A percentile compares a stretch with the other conserved stretches of the same genome.
These are phyloP conservation scores for Forsythia viridissima DNA, from an alignment of 257 asterid species.

Conservation along the genomic window DNA sequence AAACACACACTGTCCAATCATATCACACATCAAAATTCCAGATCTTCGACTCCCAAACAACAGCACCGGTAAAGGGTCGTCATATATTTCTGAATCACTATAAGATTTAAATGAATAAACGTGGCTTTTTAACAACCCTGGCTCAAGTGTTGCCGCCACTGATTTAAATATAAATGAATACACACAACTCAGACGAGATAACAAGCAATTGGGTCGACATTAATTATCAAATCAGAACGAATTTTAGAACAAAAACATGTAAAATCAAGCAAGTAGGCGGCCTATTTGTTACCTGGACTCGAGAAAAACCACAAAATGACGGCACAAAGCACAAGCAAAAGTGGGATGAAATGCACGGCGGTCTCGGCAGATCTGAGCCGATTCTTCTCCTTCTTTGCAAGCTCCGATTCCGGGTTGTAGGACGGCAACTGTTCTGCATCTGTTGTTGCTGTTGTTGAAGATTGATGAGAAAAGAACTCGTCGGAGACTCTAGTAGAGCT, in stretches of 20 bases:
- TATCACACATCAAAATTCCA: neutral
- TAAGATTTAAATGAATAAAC: neutral
- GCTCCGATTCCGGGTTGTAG: slow-evolving; percentile 50
- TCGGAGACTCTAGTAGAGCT: slow-evolving; percentile 66
- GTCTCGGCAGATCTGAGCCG: slow-evolving; percentile 75
- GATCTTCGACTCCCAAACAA: neutral
- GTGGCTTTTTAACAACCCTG: no score
- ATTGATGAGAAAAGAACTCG: slow-evolving; percentile 49
- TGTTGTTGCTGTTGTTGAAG: slow-evolving; percentile 17
- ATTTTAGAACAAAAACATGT: neutral
- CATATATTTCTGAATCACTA: neutral
- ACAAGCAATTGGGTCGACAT: neutral
- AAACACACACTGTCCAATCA: neutral
- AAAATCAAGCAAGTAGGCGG: neutral
- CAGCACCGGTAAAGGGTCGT: neutral
- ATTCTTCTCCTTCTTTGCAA: slow-evolving; percentile 55
- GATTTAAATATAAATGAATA: neutral
- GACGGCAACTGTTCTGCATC: slow-evolving; percentile 41
- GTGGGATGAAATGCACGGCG: slow-evolving; percentile 70
- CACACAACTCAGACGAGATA: neutral
- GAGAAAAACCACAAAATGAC: slow-evolving; percentile 67
- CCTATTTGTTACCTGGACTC: slow-evolving; percentile 43
- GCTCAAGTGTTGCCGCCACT: no score
- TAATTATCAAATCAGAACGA: neutral
- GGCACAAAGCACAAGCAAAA: slow-evolving; percentile 59